Evolutionary conservation across 2,329 filamentous ascomycete species (phyloP), one percentile per base, ranked within the genome.

Genomic region (Claviceps arundinis): DNA sequence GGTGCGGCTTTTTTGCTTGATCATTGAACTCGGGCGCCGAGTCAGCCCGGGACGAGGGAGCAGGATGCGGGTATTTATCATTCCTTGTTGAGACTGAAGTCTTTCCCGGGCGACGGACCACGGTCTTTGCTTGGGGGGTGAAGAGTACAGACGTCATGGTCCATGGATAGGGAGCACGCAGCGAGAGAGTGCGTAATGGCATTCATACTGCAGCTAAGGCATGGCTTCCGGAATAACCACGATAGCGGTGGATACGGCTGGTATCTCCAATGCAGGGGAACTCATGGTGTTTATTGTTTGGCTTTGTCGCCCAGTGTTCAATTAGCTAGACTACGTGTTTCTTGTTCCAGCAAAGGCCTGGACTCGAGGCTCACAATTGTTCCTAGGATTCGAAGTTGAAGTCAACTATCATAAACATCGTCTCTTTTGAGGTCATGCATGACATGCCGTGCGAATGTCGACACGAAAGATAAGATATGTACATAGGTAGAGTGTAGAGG

Each of bases 251-350:
- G 43, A n/a, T 11, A 48, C 26, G 43, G 24, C 44, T 37, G 44
- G 37, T 37, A 11, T 47, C 16, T 14, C 19, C 30, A 26, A 37
- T 52, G 40, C 19, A 30, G 30, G 24, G 52, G 46, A 43, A 41
- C 45, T 17, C 37, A 34, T 5, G 14, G 45, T 42, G 34, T 52
- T 52, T 48, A 8, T 38, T 14, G 14, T 50, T 50, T 45, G 38
- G 38, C n/a, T 30, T 48, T 19, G 19, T 17, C 17, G 2, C 8
- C 37, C 41, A 17, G 40, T 41, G 22, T 47, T 38, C 9, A 24
- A 24, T 37, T 43, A 52, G 52, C 42, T 54, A 54, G 52, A 52
- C 42, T 49, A 48, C 41, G 50, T 50, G 50, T 52, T 38, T 41
- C 8, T 45, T 38, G 46, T 40, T 46, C 52, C 45, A 48, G 52